Evolutionary conservation across 148 eudicot species (phyloP).

Genomic region (Tetragonia tetragonoides): DNA sequence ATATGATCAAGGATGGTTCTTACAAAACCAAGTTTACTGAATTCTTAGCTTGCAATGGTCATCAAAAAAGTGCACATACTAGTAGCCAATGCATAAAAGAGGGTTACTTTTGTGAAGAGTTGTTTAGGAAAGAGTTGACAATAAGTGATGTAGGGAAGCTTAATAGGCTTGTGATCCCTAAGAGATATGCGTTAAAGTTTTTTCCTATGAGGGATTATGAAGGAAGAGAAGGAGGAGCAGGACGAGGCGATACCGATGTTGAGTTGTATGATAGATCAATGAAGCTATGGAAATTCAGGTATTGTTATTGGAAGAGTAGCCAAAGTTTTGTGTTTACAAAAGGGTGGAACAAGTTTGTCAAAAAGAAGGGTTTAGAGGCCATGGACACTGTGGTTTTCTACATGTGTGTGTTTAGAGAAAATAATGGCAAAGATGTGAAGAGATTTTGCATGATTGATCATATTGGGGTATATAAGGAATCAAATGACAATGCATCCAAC

Average conservation of each 20-base stretch:
- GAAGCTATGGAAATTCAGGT: slow-evolving; percentile 46
- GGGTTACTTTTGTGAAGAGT: slow-evolving; percentile 17
- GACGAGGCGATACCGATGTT: slow-evolving; percentile 19
- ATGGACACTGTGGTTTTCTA: slow-evolving; percentile 40
- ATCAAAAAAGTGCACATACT: background rate
- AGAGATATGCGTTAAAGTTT: slow-evolving; percentile 41
- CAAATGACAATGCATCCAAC: no score
- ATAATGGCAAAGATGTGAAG: background rate
- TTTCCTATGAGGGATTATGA: slow-evolving; percentile 6
- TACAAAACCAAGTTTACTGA: slow-evolving; percentile 41
- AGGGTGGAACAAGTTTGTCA: slow-evolving; percentile 59
- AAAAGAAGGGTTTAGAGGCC: slow-evolving; percentile 34
- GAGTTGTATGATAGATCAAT: slow-evolving; percentile 28
- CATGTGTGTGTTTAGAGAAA: slow-evolving; percentile 15
- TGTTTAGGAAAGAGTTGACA: slow-evolving; percentile 46
- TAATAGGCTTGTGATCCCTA: slow-evolving; percentile 51
- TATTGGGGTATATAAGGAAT: background rate
- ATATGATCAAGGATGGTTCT: slow-evolving; percentile 52
- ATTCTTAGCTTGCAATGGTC: slow-evolving; percentile 1
- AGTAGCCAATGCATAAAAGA: background rate
- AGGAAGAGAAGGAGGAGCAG: background rate
- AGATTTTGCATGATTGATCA: slow-evolving; percentile 27
- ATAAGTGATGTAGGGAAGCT: slow-evolving; percentile 59
- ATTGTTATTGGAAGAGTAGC: slow-evolving; percentile 56
- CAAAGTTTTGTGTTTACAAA: slow-evolving; percentile 51